Conservation (phyloP, 2,329 filamentous ascomycete species). For the Cercospora zeae-maydis region DNA sequence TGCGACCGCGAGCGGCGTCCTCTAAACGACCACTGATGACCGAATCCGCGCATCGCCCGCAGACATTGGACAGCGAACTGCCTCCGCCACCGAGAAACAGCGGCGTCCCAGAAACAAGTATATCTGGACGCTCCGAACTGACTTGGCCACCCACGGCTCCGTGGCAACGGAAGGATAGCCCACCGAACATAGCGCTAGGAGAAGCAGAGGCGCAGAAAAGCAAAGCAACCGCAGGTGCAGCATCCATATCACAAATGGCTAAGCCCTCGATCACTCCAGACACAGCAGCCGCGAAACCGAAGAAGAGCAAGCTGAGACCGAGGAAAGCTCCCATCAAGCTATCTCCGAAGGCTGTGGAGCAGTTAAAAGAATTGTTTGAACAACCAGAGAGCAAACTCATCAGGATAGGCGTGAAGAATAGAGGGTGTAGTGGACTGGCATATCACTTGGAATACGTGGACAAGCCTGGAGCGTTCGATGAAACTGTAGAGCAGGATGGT, state of each 20-base stretch:
- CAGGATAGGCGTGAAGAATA: conserved; percentile 87
- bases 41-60: conserved; percentile 61
- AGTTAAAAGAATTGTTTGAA: conserved; percentile 71
- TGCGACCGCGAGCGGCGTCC: conserved; percentile 42
- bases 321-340: conserved; percentile 90
- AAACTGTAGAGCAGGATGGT: conserved; percentile 90
- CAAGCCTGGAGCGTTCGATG: conserved; percentile 81
- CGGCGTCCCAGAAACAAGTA: conserved; percentile 59
- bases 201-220: conserved; percentile 67
- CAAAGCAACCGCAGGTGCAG: conserved; percentile 41
- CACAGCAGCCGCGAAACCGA: conserved; percentile 50
- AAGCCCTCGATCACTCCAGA: conserved; percentile 37
- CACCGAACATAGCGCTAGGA: conserved; percentile 47
- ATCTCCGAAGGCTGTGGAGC: conserved; percentile 72
- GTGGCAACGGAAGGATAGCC: conserved; percentile 38
- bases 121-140: conserved; percentile 51
- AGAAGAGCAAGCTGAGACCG: conserved; percentile 65
- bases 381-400: conserved; percentile 90
- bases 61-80: conserved; percentile 54
- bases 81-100: conserved; percentile 56
- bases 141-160: conserved; percentile 49
- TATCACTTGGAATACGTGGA: conserved; percentile 96
- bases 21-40: conserved; percentile 62
- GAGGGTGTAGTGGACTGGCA: conserved; percentile 87
- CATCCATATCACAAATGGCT: conserved; percentile 23